These are phyloP conservation scores for Fusarium sp. DNA, from an alignment of 2,329 filamentous ascomycete genomes.

Conservation along the genomic window DNA sequence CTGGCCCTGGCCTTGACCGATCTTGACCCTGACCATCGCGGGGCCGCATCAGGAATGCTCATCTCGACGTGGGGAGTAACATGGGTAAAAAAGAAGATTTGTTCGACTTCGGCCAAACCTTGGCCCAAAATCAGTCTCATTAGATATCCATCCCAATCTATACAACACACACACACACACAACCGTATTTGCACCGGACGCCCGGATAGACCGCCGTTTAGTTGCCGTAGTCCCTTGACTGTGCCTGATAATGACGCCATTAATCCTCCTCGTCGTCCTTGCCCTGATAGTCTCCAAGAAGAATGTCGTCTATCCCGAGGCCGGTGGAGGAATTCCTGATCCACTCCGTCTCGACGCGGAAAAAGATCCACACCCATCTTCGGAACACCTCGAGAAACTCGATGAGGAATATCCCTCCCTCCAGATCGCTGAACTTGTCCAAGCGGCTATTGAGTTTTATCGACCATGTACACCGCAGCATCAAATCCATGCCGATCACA, in stretches of 20 bases:
- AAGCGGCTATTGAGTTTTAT: constrained; percentile 84
- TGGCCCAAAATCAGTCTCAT: constrained; percentile 27
- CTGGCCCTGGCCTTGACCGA: neutral
- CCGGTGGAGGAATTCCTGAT: constrained; percentile 64
- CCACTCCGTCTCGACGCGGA: constrained; percentile 94
- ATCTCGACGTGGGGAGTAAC: neutral
- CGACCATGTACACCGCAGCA: constrained; percentile 89
- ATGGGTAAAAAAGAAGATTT: constrained; percentile 5
- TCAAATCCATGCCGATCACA: constrained; percentile 78
- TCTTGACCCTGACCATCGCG: neutral
- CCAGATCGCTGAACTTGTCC: constrained; percentile 83
- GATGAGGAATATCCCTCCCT: constrained; percentile 86
- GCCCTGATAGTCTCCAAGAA: constrained; percentile 74
- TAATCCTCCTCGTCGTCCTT: constrained; percentile 60
- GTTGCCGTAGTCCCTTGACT: neutral
- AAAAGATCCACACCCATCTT: constrained; percentile 97
- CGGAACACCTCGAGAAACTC: constrained; percentile 86
- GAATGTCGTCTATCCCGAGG: constrained; percentile 71
- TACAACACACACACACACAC: constrained; percentile 13
- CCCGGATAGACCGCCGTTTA: constrained; percentile 18
- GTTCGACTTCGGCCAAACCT: constrained; percentile 13
- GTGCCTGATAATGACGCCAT: constrained; percentile 18
- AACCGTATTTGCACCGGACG: constrained; percentile 22
- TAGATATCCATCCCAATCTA: constrained; percentile 33
- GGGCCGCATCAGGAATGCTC: constrained; percentile 8